Conservation (phyloP, 208 protist species). For the Wallacemonas collosoma region DNA sequence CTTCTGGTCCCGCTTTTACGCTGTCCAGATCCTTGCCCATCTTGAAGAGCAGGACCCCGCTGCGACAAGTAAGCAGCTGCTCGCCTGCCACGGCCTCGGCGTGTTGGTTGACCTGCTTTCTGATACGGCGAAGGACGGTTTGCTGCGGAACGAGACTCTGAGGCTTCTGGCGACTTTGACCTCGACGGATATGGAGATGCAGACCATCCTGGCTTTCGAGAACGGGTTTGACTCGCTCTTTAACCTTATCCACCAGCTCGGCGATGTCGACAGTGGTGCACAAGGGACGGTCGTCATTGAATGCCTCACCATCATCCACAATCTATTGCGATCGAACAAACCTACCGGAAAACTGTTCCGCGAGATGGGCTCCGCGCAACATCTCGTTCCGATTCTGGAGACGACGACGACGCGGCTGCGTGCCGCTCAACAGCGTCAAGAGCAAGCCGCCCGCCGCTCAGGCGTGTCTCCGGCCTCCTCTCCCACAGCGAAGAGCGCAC, state of each 20-base stretch:
- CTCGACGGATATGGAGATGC: constrained; percentile 65
- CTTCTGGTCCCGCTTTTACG: constrained; percentile 61
- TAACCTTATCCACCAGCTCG: constrained; percentile 47
- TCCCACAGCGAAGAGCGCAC: not conserved
- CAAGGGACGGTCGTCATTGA: constrained; percentile 60
- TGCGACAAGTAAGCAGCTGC: constrained; percentile 52
- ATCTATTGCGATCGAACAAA: constrained; percentile 83
- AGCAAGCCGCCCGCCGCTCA: constrained; percentile 5
- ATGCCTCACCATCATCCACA: constrained; percentile 78
- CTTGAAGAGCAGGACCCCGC: constrained; percentile 67
- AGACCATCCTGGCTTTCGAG: constrained; percentile 81
- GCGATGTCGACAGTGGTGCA: constrained; percentile 49
- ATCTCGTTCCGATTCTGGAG: constrained; percentile 57
- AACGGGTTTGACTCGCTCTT: constrained; percentile 84
- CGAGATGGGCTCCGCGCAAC: constrained; percentile 71
- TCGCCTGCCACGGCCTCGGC: constrained; percentile 59
- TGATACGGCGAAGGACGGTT: constrained; percentile 47
- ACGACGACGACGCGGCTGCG: constrained; percentile 31
- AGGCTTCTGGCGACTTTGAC: constrained; percentile 68
- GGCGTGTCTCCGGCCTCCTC: not conserved
- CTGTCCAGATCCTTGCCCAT: constrained; percentile 61
- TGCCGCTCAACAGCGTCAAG: constrained; percentile 10
- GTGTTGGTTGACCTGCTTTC: constrained; percentile 62
- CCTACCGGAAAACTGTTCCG: constrained; percentile 85
- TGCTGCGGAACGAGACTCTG: constrained; percentile 59